These are phyloP conservation scores for Blastobotrys malaysiensis DNA, from an alignment of 1,139 yeast species.

Conservation along the genomic window DNA sequence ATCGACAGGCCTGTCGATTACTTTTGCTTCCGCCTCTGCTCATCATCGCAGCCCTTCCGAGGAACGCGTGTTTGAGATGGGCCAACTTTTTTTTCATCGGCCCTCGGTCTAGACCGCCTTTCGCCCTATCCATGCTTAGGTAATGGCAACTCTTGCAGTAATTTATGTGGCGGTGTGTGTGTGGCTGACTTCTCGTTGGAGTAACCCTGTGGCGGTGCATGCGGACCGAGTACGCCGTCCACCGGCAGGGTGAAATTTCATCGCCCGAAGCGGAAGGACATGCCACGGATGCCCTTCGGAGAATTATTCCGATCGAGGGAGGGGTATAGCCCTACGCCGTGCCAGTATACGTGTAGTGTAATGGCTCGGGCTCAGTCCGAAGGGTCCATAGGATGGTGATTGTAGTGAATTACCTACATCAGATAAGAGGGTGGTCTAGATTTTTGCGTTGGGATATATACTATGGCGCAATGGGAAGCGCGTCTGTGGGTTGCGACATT, in stretches of 20 bases:
- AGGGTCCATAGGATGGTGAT: no score
- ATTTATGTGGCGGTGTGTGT: background rate
- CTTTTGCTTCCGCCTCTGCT: background rate
- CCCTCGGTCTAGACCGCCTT: background rate
- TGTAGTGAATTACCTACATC: no score
- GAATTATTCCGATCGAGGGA: background rate
- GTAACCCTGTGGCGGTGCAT: constrained; percentile 1
- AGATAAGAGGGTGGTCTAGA: no score
- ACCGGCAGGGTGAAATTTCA: background rate
- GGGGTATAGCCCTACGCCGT: no score
- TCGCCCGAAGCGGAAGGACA: background rate
- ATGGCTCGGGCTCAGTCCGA: no score
- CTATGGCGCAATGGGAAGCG: no score
- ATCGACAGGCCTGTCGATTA: no score
- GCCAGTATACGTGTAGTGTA: no score
- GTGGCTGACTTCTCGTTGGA: background rate
- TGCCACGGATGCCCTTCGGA: background rate
- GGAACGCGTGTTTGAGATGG: background rate
- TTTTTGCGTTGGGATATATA: no score
- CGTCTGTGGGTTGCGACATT: background rate
- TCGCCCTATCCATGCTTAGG: background rate
- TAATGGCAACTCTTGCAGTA: background rate
- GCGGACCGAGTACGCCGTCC: background rate
- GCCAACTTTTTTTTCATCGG: background rate
- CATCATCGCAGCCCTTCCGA: background rate